Conservation (phyloP, 1,139 yeast species). For the Yamadazyma diddensiae region DNA sequence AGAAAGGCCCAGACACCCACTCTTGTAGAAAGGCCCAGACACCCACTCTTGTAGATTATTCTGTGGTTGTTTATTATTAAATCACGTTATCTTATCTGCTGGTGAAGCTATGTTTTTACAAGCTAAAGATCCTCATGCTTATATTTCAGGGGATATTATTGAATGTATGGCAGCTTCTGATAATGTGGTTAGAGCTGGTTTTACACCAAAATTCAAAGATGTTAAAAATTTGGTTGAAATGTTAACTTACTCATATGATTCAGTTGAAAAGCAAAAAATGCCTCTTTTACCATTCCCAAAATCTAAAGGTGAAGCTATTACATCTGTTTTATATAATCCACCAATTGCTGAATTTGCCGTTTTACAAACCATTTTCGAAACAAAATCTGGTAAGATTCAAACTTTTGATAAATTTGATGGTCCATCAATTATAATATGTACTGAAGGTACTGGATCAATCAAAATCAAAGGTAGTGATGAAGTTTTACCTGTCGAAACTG, state of each 20-base stretch:
- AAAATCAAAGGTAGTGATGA: slow-evolving; percentile 42
- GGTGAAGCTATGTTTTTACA: slow-evolving; percentile 97
- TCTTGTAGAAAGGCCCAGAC: too few species aligned
- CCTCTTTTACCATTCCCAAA: slow-evolving; percentile 59
- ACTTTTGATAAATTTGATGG: slow-evolving; percentile 65
- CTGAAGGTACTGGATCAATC: slow-evolving; percentile 72
- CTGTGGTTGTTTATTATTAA: slow-evolving; percentile 90
- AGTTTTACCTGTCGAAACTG: slow-evolving; percentile 46
- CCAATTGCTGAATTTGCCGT: slow-evolving; percentile 97
- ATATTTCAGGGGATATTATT: slow-evolving; percentile 92
- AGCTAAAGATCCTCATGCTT: slow-evolving; percentile 98
- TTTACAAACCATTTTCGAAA: slow-evolving; percentile 62
- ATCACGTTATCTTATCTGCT: slow-evolving; percentile 76
- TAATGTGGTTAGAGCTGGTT: slow-evolving; percentile 97
- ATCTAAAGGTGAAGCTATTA: slow-evolving; percentile 63
- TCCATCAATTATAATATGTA: slow-evolving; percentile 83
- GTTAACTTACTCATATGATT: slow-evolving; percentile 86
- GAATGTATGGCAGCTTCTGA: slow-evolving; percentile 99
- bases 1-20: too few species aligned
- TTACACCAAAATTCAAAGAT: slow-evolving; percentile 97
- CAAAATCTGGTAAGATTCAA: slow-evolving; percentile 42
- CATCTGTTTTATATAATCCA: slow-evolving; percentile 76
- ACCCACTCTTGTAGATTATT: too few species aligned
- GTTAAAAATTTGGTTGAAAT: slow-evolving; percentile 83
- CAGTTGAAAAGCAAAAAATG: slow-evolving; percentile 93